Conservation (phyloP, 2,329 filamentous ascomycete species). For the Ophiostoma pallidulum region DNA sequence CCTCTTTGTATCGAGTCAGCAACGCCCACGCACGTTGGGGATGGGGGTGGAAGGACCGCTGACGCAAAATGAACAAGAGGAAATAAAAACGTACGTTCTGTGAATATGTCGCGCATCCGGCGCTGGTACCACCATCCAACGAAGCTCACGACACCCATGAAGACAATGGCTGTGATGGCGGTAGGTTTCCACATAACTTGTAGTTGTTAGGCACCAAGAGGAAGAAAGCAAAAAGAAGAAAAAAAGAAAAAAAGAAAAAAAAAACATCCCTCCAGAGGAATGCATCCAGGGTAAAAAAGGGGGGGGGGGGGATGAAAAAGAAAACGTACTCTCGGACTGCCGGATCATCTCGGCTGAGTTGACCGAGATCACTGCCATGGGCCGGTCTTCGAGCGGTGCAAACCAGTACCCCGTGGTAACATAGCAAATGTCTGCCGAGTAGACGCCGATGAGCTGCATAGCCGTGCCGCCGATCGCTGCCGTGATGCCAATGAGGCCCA, state of each 20-base stretch:
- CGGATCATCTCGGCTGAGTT: slow-evolving; percentile 17
- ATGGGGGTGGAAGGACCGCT: too few relatives aligned
- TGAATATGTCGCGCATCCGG: slow-evolving; percentile 20
- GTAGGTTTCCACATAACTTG: slow-evolving; percentile 18
- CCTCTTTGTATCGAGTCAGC: background rate
- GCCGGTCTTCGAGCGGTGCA: slow-evolving; percentile 11
- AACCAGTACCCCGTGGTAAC: slow-evolving; percentile 17
- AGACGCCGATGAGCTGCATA: slow-evolving; percentile 22
- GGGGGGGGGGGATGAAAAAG: too few relatives aligned
- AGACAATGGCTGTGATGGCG: slow-evolving; percentile 19
- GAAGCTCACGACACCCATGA: slow-evolving; percentile 20
- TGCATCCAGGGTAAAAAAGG: too few relatives aligned
- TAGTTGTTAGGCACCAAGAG: background rate
- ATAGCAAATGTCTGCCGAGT: slow-evolving; percentile 18
- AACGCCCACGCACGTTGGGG: too few relatives aligned
- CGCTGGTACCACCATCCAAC: slow-evolving; percentile 23
- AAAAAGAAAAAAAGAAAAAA: background rate
- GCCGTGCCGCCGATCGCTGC: slow-evolving; percentile 19
- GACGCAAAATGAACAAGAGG: background rate
- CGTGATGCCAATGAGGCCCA: slow-evolving; percentile 34
- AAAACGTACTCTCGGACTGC: slow-evolving; percentile 8
- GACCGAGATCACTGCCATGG: slow-evolving; percentile 12
- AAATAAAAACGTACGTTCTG: slow-evolving; percentile 8
- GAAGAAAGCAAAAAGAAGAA: too few relatives aligned
- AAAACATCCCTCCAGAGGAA: too few relatives aligned